Conservation (phyloP, 306 rosid genomes). For the Quercus robur region DNA sequence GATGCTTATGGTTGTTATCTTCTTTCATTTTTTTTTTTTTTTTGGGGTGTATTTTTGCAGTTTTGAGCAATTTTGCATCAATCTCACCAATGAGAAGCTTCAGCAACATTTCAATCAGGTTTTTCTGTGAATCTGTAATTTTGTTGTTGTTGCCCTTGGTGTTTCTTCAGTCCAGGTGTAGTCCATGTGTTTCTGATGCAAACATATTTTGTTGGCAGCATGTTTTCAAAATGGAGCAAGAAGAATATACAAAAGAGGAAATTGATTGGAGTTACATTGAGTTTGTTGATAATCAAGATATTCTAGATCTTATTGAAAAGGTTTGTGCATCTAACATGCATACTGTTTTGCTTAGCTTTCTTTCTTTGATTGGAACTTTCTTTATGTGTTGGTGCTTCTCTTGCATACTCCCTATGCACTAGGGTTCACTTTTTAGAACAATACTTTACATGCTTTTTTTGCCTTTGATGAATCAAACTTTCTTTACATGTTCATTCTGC, state of each 20-base stretch:
- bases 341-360: constrained; percentile 3
- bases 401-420: too few species aligned
- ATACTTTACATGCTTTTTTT: too few species aligned
- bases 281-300: constrained; percentile 94
- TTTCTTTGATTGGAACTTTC: constrained; percentile 1
- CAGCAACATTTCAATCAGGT: constrained; percentile 99
- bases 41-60: constrained; percentile 41
- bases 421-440: not conserved
- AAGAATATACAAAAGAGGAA: constrained; percentile 97
- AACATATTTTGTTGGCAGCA: constrained; percentile 62
- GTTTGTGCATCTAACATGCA: constrained; percentile 40
- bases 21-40: constrained; percentile 18
- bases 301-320: constrained; percentile 97
- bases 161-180: constrained; percentile 18
- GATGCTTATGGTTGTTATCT: not conserved
- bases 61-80: constrained; percentile 98
- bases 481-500: not conserved
- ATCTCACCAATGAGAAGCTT: constrained; percentile 97
- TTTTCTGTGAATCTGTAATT: constrained; percentile 24
- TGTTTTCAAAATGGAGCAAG: constrained; percentile 99
- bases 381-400: constrained; percentile 1
- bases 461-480: not conserved
- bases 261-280: constrained; percentile 99
- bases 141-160: constrained; percentile 10
- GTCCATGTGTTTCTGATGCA: constrained; percentile 15